Evolutionary conservation across 169 alveolate genomes (phyloP), one percentile per base, ranked within the genome.

Genomic region (Plasmodium knowlesi): DNA sequence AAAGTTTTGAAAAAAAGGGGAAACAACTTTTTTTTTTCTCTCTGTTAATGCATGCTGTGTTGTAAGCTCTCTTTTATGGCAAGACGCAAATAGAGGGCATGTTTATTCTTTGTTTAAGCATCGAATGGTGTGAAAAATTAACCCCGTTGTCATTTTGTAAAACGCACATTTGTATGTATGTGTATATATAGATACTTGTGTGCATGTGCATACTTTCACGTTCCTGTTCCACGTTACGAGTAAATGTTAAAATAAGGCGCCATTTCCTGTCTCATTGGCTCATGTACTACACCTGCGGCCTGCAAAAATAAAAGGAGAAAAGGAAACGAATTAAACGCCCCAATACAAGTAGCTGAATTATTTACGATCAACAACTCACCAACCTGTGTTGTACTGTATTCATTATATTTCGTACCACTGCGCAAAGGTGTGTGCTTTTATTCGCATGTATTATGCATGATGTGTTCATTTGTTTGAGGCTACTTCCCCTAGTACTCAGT

Each of bases 61-160:
- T 34, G 84, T 79, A 79, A 37, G 84, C 39, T 41, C 84, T 79
- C 70, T 79, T 79, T 41, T 79, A 73, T 41, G 30, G 50, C 84
- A 79, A 4, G 54, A 5, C 16, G 32, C 16, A 3, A 79, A 79
- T 9, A 41, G 22, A 2, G 54, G 19, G 3, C 39, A 3, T 2
- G 12, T 79, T 79, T 34, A 41, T 22, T 50, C 10, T 50, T 39
- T 79, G 46, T 79, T 79, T 79, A 43, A 1, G 50, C 54, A 73
- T 19, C 50, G 28, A 3, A 6, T 79, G 57, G 25, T 25, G 14
- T n/a, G 54, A 30, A 37, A 73, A 79, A 41, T 79, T 79, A 50
- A 10, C 19, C 54, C 5, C 84, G 12, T 50, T 19, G 6, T 0
- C 54, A 67, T 67, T 67, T 67, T 19, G 30, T 22, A 50, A 50